Evolutionary conservation across 345 rosid genomes (phyloP).

Genomic region (Aegle marmelos): DNA sequence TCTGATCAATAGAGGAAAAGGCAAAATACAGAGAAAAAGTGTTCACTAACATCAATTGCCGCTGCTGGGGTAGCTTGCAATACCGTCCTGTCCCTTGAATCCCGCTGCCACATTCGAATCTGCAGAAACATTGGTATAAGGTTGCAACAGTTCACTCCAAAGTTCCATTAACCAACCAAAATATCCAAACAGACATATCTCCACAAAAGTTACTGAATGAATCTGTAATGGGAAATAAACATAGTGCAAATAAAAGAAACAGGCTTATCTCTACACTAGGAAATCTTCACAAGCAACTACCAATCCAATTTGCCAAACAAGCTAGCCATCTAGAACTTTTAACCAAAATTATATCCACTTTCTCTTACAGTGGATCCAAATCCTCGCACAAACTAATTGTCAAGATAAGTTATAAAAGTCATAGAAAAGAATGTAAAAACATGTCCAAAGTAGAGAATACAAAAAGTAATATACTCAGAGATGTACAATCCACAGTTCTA

Average conservation of each 20-base stretch:
- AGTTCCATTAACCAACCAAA: not conserved
- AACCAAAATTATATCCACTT: not conserved
- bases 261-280: not conserved
- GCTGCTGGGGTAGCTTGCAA: conserved; percentile 93
- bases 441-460: not conserved
- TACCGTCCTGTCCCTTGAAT: conserved; percentile 69
- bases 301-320: not conserved
- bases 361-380: not conserved
- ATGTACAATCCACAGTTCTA: not conserved
- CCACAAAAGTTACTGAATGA: not conserved
- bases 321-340: not conserved
- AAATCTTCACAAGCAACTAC: not conserved
- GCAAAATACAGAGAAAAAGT: conserved; percentile 10
- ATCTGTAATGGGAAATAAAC: not conserved
- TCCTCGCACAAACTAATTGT: not conserved
- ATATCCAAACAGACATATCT: not conserved
- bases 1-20: conserved; percentile 10
- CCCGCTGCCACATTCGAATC: conserved; percentile 85
- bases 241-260: not conserved
- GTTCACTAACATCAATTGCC: conserved; percentile 71
- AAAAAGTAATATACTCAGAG: not conserved
- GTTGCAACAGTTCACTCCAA: conserved; percentile 10
- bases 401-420: not conserved
- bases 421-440: not conserved
- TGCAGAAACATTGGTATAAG: conserved; percentile 28